Conservation (phyloP, 2,329 filamentous ascomycete species). For the Verruconis gallopava region DNA sequence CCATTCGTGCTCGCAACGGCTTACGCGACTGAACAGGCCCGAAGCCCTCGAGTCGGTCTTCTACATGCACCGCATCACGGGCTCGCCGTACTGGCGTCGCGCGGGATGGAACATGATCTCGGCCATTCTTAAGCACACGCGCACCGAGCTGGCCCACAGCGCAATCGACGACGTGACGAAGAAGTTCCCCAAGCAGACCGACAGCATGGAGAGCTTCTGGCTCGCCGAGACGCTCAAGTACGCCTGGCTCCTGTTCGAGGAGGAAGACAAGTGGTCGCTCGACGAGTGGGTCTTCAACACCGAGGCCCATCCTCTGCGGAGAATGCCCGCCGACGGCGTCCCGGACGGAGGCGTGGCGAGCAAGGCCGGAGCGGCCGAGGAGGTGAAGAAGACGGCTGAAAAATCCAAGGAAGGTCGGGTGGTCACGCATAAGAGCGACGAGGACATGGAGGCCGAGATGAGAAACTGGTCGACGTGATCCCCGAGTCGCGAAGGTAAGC, state of each 20-base stretch:
- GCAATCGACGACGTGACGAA: constrained; percentile 54
- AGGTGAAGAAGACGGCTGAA: too few species aligned
- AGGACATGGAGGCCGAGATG: too few species aligned
- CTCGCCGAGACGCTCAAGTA: constrained; percentile 30
- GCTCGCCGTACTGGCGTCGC: constrained; percentile 50
- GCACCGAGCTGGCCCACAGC: constrained; percentile 49
- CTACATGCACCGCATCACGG: constrained; percentile 62
- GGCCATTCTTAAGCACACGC: constrained; percentile 47
- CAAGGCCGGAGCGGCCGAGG: too few species aligned
- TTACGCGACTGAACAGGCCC: constrained; percentile 28
- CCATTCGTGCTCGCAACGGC: constrained; percentile 2
- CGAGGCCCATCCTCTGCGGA: constrained; percentile 27
- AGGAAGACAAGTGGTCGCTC: constrained; percentile 23
- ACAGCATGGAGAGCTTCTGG: constrained; percentile 51
- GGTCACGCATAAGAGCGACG: too few species aligned
- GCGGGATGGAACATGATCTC: constrained; percentile 66
- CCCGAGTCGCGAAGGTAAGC: too few species aligned
- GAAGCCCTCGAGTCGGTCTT: constrained; percentile 75
- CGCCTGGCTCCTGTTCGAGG: constrained; percentile 26
- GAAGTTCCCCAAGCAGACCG: constrained; percentile 30
- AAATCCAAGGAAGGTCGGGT: too few species aligned
- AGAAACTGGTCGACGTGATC: too few species aligned
- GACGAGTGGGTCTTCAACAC: constrained; percentile 33
- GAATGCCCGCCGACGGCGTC: too few species aligned
- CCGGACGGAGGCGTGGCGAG: too few species aligned